Base-by-base conservation (phyloP, 2,329 filamentous ascomycete species). In the Daldinia eschscholtzii region DNA sequence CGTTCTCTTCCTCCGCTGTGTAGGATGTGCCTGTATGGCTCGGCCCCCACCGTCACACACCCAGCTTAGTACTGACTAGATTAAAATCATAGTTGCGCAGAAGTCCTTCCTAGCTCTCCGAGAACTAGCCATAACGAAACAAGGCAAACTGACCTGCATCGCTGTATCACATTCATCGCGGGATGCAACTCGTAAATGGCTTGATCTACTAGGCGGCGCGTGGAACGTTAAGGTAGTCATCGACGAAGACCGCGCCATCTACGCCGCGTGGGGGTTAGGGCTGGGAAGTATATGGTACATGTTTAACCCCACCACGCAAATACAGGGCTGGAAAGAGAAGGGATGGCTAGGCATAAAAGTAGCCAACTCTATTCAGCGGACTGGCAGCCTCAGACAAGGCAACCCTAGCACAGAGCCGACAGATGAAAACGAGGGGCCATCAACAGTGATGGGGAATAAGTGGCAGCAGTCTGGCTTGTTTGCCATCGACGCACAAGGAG, bases 261-360 rank as follows among this genome's bases (percentile, higher is more conserved):
- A 90, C 73, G 86, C 87, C 2, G 82, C 85, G 10, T 89, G 87
- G 87, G 88, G 88, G 2, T 80, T 89, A 4, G 87, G 87, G 0
- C 76, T 85, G 5, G 83, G 82, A 26, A 81, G 75, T 55, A 77
- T 83, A 56, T 87, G 84, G 84, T 84, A 83, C 75, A 81, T 87
- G 62, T 82, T 87, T 72, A 85, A 87, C 79, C 85, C 85, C 57
- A 80, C 82, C 52, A 85, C 84, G 10, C 85, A 87, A 76, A 77
- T 83, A 42, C 83, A 85, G 63, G 83, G 81, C 6, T 87, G 84
- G 84, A 83, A 83, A 72, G 84, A 87, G 73, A 87, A 84, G 67
- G 84, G 85, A 4, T 87, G 85, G 86, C 77, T 87, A 1, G 85
- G 85, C 6, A 80, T 83, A 41, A 81, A 82, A 70, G 85, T 88